Percentiles rank a stretch among this genome's conserved stretches.
phyloP scores from a whole-genome alignment of 345 rosid genomes.

The Cardamine resedifolia region DNA sequence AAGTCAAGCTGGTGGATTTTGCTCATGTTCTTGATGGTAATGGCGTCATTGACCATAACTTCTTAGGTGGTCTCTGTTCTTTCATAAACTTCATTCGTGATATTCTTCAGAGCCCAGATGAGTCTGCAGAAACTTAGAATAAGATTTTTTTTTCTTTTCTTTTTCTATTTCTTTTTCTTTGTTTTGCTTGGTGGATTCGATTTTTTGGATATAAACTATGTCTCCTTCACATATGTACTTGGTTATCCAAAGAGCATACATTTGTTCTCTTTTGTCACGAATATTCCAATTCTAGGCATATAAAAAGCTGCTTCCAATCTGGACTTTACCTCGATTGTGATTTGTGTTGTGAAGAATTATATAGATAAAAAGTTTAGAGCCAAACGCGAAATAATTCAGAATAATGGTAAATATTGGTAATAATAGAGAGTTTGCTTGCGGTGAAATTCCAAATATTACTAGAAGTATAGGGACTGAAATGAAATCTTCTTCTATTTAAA shows the following conservation, averaged over 20 bases:
- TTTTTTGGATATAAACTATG: constrained; percentile 26
- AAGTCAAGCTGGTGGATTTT: constrained; percentile 84
- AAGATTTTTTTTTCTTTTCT: too few species aligned
- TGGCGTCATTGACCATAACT: constrained; percentile 94
- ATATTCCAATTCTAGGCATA: constrained; percentile 4
- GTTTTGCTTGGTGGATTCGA: constrained; percentile 18
- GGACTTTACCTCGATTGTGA: constrained; percentile 1
- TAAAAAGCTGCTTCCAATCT: neutral
- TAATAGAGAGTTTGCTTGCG: neutral
- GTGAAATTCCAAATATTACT: too few species aligned
- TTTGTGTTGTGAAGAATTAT: constrained; percentile 11
- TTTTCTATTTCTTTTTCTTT: too few species aligned
- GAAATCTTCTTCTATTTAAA: too few species aligned
- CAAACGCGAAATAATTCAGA: constrained; percentile 3
- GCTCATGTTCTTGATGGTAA: constrained; percentile 83
- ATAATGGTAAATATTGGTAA: neutral
- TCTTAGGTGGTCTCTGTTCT: constrained; percentile 93
- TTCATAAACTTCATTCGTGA: constrained; percentile 75
- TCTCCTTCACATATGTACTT: constrained; percentile 26
- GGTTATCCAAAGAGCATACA: constrained; percentile 22
- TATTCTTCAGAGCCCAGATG: constrained; percentile 51
- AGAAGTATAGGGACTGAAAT: too few species aligned
- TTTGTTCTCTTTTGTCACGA: constrained; percentile 8
- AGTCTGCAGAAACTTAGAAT: constrained; percentile 32
- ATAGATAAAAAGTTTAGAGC: neutral